Base-by-base conservation (phyloP, 345 rosid genomes). In the Conringia planisiliqua region DNA sequence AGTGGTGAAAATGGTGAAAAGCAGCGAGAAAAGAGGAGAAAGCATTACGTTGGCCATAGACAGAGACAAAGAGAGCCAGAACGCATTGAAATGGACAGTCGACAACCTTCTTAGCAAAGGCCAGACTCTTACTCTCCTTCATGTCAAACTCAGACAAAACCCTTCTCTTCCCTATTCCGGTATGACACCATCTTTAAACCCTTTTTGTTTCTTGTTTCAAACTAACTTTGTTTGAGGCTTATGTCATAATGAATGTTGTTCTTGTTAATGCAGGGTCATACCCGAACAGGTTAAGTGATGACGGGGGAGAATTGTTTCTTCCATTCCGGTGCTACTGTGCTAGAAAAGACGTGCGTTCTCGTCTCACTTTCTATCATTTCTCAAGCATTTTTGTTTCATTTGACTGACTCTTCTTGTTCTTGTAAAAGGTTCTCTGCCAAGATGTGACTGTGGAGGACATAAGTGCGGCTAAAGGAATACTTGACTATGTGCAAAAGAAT, bases 311-410 rank as follows among this genome's bases (percentile, higher is more conserved):
- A 20, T 6, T 95, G 5, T 87, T 95, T 73, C 93, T 92, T 27
- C 97, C 97, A 5, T 95, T 88, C 72, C 96, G 92, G 47, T 89
- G 93, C 85, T 92, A 86, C 27, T 92, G 97, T 80, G 80, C 88
- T 10, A 74, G 93, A 46, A 95, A 90, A 65, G 91, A 89, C n/a
- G 99, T 92, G 39, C 36, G 83, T 72, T 46, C 29, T 29, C 10
- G n/a, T 8, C 5, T 35, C 26, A n/a, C 12, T 32, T 32, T 27
- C 10, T 10, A 29, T 57, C 7, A 30, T 35, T 16, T 4, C n/a
- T 22, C 18, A 35, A 38, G 2, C 24, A 27, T 46, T 57, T 9
- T 29, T 2, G 22, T 43, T 22, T 51, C 39, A 24, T 56, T 57
- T 30, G 47, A 63, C 9, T 39, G 35, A 67, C 10, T 42, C 43